Conservation (phyloP, 352 stramenopile genomes). For the Phytophthora tentaculata region DNA sequence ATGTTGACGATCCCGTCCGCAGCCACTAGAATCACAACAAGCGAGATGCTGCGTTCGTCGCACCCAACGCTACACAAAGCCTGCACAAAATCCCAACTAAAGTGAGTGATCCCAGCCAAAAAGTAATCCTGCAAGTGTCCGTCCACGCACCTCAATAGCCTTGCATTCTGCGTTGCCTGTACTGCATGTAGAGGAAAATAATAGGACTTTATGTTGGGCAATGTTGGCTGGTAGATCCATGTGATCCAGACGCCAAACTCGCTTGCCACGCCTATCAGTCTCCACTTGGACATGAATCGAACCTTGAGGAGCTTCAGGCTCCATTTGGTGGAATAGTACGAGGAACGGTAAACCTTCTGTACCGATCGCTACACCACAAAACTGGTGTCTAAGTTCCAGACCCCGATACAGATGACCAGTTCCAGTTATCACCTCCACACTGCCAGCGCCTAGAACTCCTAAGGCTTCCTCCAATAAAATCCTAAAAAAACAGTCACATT, state of each 20-base stretch:
- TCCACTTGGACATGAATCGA: slow-evolving; percentile 36
- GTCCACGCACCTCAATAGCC: slow-evolving; percentile 40
- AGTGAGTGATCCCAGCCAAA: no score
- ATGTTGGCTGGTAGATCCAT: slow-evolving; percentile 47
- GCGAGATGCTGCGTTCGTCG: slow-evolving; percentile 40
- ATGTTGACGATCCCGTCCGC: slow-evolving; percentile 39
- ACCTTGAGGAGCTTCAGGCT: slow-evolving; percentile 42
- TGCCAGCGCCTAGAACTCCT: slow-evolving; percentile 34
- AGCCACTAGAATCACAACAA: slow-evolving; percentile 47
- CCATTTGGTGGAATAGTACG: slow-evolving; percentile 58
- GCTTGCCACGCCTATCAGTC: slow-evolving; percentile 13
- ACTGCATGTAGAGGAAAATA: slow-evolving; percentile 44
- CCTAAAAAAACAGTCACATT: slow-evolving; percentile 24
- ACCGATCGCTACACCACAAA: slow-evolving; percentile 54
- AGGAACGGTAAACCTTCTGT: slow-evolving; percentile 54
- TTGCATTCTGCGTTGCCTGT: slow-evolving; percentile 36
- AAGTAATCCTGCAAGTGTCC: no score
- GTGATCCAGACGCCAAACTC: slow-evolving; percentile 32
- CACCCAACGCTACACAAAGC: slow-evolving; percentile 40
- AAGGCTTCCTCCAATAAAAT: slow-evolving; percentile 68
- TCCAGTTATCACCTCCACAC: slow-evolving; percentile 41
- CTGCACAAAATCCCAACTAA: slow-evolving; percentile 16
- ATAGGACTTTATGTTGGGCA: slow-evolving; percentile 39
- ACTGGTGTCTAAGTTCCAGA: slow-evolving; percentile 19
- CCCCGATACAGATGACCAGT: slow-evolving; percentile 43